Percentiles rank a stretch among this genome's conserved stretches.
phyloP scores from a whole-genome alignment of 2,329 filamentous ascomycete species.

The Alternaria dauci region DNA sequence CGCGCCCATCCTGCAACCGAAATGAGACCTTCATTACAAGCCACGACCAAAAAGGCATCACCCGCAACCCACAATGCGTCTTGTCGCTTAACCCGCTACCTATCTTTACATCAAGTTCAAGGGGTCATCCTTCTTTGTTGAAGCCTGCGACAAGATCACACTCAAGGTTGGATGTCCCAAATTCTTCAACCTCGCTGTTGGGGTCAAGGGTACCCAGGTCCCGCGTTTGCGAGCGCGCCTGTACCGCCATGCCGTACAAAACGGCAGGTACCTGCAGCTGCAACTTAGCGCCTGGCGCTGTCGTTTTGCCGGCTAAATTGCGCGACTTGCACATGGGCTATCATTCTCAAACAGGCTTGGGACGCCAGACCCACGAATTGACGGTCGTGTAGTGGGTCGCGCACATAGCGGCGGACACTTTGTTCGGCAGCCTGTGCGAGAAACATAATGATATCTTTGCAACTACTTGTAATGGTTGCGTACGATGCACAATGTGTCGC shows the following conservation, averaged over 20 bases:
- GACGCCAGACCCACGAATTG: constrained; percentile 18
- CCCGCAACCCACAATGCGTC: constrained; percentile 7
- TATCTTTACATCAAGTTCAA: not conserved
- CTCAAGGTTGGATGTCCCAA: constrained; percentile 4
- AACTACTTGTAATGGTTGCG: not conserved
- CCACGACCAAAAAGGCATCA: constrained; percentile 23
- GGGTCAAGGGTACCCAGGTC: constrained; percentile 7
- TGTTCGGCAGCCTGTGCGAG: constrained; percentile 1
- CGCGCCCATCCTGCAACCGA: constrained; percentile 32
- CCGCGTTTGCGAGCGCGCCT: constrained; percentile 16
- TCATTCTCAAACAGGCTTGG: constrained; percentile 29
- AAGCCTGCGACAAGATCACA: not conserved
- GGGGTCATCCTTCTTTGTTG: not conserved
- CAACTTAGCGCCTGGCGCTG: constrained; percentile 3
- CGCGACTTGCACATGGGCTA: constrained; percentile 29
- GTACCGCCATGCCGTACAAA: constrained; percentile 28
- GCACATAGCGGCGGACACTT: constrained; percentile 4
- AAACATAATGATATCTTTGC: not conserved
- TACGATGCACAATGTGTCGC: constrained; percentile 3
- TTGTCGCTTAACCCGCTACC: constrained; percentile 11
- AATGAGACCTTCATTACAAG: constrained; percentile 25
- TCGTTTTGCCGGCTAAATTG: constrained; percentile 30
- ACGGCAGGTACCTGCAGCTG: constrained; percentile 19
- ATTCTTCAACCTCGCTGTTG: constrained; percentile 6
- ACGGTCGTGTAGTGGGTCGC: not conserved